phyloP scores from a whole-genome alignment of 2,329 filamentous ascomycete species.

The Monilinia fructicola region DNA sequence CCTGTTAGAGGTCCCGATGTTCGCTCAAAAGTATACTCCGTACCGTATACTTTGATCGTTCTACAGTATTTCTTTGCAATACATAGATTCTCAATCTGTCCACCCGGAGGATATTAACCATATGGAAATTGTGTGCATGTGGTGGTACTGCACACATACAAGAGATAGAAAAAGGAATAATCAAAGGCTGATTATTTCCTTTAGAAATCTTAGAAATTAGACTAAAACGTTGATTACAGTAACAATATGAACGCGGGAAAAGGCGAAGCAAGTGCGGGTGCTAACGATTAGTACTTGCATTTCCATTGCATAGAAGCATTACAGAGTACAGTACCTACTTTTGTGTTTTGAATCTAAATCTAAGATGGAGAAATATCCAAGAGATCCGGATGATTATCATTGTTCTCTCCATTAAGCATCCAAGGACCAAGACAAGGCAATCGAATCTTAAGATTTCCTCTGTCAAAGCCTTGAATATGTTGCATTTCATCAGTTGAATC shows the following conservation, averaged over 20 bases:
- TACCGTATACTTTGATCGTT: conserved; percentile 1
- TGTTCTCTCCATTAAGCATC: too few relatives aligned
- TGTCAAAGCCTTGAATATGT: conserved; percentile 9
- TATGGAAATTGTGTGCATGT: conserved; percentile 17
- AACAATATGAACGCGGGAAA: conserved; percentile 28
- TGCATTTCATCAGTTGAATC: conserved; percentile 14
- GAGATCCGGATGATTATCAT: too few relatives aligned
- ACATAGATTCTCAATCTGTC: conserved; percentile 13
- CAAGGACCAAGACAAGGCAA: not conserved
- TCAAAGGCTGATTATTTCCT: not conserved
- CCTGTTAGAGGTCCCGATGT: not conserved
- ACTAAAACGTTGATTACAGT: not conserved
- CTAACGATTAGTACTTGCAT: conserved; percentile 31
- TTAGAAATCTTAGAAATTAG: not conserved
- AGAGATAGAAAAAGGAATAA: not conserved
- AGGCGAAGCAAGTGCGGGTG: conserved; percentile 37
- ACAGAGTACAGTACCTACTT: conserved; percentile 1
- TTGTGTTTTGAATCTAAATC: conserved; percentile 2
- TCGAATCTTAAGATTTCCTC: conserved; percentile 11
- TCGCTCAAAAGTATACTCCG: not conserved
- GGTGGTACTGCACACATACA: not conserved
- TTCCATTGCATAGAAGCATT: conserved; percentile 17
- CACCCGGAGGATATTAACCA: conserved; percentile 17
- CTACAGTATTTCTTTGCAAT: conserved; percentile 1
- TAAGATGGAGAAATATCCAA: not conserved